These are phyloP conservation scores for Crithidia mellificae DNA, from an alignment of 208 protist genomes.

Conservation along the genomic window DNA sequence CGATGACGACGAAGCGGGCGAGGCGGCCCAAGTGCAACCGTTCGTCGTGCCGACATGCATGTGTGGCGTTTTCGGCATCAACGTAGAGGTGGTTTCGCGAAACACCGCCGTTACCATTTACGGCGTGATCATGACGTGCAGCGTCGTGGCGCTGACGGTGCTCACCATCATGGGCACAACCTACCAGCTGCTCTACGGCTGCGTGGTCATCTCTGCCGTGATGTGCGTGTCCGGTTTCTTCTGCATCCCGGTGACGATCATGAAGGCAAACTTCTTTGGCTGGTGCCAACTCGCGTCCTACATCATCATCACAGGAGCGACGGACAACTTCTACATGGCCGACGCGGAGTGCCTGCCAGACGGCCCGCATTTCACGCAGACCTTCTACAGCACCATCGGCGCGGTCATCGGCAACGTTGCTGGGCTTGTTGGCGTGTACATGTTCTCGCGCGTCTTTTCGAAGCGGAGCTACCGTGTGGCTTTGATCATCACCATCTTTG, in stretches of 20 bases:
- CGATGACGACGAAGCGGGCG: background rate
- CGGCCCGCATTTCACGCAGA: slow-evolving; percentile 55
- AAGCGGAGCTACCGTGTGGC: slow-evolving; percentile 6
- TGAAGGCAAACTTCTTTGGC: slow-evolving; percentile 54
- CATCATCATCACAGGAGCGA: slow-evolving; percentile 44
- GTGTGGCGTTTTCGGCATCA: slow-evolving; percentile 28
- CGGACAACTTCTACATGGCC: slow-evolving; percentile 56
- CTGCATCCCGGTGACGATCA: slow-evolving; percentile 45
- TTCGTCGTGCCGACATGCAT: slow-evolving; percentile 7
- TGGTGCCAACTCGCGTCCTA: slow-evolving; percentile 44
- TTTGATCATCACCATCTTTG: background rate
- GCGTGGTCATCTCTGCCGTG: slow-evolving; percentile 33
- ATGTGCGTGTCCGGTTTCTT: slow-evolving; percentile 43
- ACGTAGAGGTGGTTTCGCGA: slow-evolving; percentile 29
- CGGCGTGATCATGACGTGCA: slow-evolving; percentile 38
- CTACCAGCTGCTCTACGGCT: slow-evolving; percentile 37
- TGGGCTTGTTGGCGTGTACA: background rate
- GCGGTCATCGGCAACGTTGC: slow-evolving; percentile 15
- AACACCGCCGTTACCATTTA: slow-evolving; percentile 35
- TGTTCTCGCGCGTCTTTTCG: slow-evolving; percentile 7
- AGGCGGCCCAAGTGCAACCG: background rate
- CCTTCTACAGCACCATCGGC: slow-evolving; percentile 48
- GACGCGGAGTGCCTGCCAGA: slow-evolving; percentile 35
- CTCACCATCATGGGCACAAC: slow-evolving; percentile 37
- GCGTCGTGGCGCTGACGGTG: slow-evolving; percentile 33